Evolutionary conservation across 257 asterid genomes (phyloP), one percentile per base, ranked within the genome.

Genomic region (Scutellaria baicalensis): DNA sequence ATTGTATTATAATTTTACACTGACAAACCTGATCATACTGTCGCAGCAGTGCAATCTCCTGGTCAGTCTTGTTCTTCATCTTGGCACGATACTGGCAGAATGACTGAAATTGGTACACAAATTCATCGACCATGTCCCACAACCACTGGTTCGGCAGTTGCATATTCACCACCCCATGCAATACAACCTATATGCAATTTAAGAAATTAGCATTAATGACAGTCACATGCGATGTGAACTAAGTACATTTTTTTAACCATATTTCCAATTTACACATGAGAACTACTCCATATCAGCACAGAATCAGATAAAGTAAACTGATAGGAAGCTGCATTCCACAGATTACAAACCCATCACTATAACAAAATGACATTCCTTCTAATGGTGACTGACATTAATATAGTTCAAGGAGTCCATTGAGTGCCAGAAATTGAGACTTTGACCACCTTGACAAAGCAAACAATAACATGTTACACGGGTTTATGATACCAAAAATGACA

Each of bases 41-140:
- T 79, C 79, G 83, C 64, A 94, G 80, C 66, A 86, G 88, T 13
- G 89, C 83, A 80, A 94, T 89, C 77, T 94, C 99, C 78, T 89
- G 93, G 44, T 88, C 99, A 4, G 97, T 89, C 83, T 89, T 91
- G 85, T 31, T 85, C 87, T 86, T 86, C 96, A 94, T 89, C 85
- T 91, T 91, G 44, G 97, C 99, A 57, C 96, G 97, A 71, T 89
- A 91, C 75, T 94, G 97, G 67, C 97, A 91, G 84, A 94, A 94
- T 13, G 96, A 88, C 83, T 91, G 99, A 59, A 91, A 94, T 74
- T 94, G 99, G 84, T 91, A 91, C 0, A 91, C 97, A 64, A 94
- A 94, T 75, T 91, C 99, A 72, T 94, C 99, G 21, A 91, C 96
- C 97, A 91, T 94, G 73, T 94, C 99, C 99, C 99, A 94, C 83